These are phyloP conservation scores for Capsicum pubescens DNA, from an alignment of 257 asterid genomes.

Conservation along the genomic window DNA sequence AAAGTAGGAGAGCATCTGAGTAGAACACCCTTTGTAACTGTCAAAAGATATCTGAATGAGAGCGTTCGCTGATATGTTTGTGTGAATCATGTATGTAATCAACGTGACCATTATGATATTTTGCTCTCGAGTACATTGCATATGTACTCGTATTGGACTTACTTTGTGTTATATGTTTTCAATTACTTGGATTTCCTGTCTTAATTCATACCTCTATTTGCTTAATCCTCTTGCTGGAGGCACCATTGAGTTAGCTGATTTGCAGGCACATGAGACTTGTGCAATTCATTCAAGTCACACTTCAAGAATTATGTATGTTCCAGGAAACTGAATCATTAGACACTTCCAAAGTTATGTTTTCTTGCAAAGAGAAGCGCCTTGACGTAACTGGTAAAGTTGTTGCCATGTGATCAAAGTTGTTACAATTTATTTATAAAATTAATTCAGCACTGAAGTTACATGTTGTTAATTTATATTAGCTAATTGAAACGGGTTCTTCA, in stretches of 20 bases:
- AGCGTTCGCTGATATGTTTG: conserved; percentile 12
- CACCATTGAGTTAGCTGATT: not conserved
- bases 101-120: not conserved
- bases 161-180: not conserved
- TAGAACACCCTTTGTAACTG: conserved; percentile 61
- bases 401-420: too few relatives aligned
- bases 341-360: not conserved
- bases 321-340: not conserved
- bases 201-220: not conserved
- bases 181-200: not conserved
- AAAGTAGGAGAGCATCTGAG: conserved; percentile 48
- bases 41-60: conserved; percentile 38
- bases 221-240: not conserved
- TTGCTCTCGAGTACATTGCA: conserved; percentile 34
- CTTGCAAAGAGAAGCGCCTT: too few relatives aligned
- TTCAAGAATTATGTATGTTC: not conserved
- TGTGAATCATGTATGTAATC: conserved; percentile 10
- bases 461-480: too few relatives aligned
- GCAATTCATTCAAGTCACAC: not conserved
- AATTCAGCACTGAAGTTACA: too few relatives aligned
- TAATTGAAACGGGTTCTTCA: too few relatives aligned
- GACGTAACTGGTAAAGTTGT: too few relatives aligned
- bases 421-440: too few relatives aligned
- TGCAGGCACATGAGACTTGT: not conserved
- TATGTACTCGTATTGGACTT: conserved; percentile 30